A percentile compares a stretch with the other conserved stretches of the same genome.
Evolutionary conservation across 352 stramenopile species (phyloP).

Genomic region (Phytophthora kernoviae): DNA sequence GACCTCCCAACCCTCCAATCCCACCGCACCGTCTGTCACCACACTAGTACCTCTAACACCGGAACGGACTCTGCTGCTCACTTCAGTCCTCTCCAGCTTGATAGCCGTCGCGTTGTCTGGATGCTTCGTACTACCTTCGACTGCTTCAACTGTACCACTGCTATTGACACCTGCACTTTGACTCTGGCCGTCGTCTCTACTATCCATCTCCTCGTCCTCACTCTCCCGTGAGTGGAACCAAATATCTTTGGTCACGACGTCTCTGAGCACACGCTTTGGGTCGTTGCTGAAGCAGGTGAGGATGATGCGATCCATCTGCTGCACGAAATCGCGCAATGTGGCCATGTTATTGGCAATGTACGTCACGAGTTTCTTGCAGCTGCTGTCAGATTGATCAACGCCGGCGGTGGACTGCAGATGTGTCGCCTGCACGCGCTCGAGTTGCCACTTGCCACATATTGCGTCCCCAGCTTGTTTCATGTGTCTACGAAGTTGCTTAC

Average conservation of each 20-base stretch:
- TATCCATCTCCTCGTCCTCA: neutral
- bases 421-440: slow-evolving; percentile 15
- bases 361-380: slow-evolving; percentile 38
- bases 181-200: neutral
- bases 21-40: slow-evolving; percentile 14
- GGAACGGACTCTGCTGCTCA: neutral
- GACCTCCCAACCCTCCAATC: slow-evolving; percentile 16
- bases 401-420: slow-evolving; percentile 17
- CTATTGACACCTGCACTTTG: neutral
- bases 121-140: neutral
- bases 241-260: slow-evolving; percentile 55
- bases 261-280: slow-evolving; percentile 41
- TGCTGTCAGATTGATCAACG: slow-evolving; percentile 53
- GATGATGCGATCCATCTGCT: slow-evolving; percentile 60
- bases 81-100: slow-evolving; percentile 21
- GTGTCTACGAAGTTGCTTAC: slow-evolving; percentile 33
- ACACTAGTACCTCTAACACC: neutral
- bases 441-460: slow-evolving; percentile 45
- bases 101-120: slow-evolving; percentile 15
- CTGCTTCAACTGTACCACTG: slow-evolving; percentile 1
- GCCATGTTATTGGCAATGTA: slow-evolving; percentile 3
- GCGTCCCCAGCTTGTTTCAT: slow-evolving; percentile 51
- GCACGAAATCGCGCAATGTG: slow-evolving; percentile 1
- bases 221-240: slow-evolving; percentile 39
- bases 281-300: slow-evolving; percentile 62